These are phyloP conservation scores for Chrysoporthe puriensis DNA, from an alignment of 2,329 filamentous ascomycete species.

Conservation along the genomic window DNA sequence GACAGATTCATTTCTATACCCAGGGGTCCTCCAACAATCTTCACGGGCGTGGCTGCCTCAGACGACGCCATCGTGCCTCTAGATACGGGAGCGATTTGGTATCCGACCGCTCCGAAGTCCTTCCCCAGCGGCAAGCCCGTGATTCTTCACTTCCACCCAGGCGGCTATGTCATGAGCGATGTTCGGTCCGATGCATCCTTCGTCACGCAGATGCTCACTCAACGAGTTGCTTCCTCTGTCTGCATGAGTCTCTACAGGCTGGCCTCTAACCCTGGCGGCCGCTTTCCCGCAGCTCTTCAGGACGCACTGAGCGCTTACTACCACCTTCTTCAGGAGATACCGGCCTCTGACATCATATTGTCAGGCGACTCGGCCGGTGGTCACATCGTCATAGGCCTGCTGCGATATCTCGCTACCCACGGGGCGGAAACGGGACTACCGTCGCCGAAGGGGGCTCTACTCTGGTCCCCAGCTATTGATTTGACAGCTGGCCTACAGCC, in stretches of 20 bases:
- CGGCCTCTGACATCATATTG: slow-evolving; percentile 19
- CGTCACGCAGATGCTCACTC: neutral
- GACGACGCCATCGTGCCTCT: no score
- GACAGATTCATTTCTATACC: no score
- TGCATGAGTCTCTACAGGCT: slow-evolving; percentile 26
- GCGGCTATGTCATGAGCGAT: slow-evolving; percentile 3
- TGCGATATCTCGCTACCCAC: slow-evolving; percentile 23
- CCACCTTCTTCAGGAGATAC: slow-evolving; percentile 12
- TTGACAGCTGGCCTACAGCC: no score
- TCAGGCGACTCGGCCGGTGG: slow-evolving; percentile 27
- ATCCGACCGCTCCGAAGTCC: no score
- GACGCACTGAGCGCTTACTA: slow-evolving; percentile 31
- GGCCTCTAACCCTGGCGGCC: slow-evolving; percentile 19
- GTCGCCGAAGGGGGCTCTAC: no score
- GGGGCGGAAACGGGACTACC: neutral
- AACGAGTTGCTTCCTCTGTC: neutral
- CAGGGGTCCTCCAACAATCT: no score
- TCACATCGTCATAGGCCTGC: slow-evolving; percentile 33
- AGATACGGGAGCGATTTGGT: no score
- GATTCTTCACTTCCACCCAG: slow-evolving; percentile 45
- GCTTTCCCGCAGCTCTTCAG: slow-evolving; percentile 33
- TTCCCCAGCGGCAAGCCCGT: slow-evolving; percentile 47
- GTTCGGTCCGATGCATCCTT: neutral
- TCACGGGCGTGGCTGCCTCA: no score
- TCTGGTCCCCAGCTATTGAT: neutral